phyloP scores from a whole-genome alignment of 257 asterid species.

The Fraxinus quadrangulata region DNA sequence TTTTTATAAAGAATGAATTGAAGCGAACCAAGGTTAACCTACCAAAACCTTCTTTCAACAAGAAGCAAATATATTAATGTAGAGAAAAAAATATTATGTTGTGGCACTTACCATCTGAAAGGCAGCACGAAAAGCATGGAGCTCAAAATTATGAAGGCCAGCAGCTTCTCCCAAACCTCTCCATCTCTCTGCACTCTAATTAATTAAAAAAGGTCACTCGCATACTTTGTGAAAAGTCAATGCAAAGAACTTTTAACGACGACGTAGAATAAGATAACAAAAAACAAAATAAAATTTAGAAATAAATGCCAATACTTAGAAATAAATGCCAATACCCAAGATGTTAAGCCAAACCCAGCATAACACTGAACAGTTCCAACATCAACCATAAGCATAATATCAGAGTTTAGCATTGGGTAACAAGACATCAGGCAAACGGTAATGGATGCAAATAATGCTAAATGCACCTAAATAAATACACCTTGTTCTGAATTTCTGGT shows the following conservation, averaged over 20 bases:
- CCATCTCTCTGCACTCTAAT: conserved; percentile 94
- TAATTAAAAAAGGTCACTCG: conserved; percentile 24
- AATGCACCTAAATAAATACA: conserved; percentile 1
- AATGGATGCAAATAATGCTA: conserved; percentile 3
- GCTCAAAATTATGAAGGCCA: conserved; percentile 77
- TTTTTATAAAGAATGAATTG: conserved; percentile 14
- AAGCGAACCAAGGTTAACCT: conserved; percentile 13
- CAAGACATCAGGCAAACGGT: conserved; percentile 6
- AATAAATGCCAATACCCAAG: not conserved
- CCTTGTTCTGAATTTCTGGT: conserved; percentile 16
- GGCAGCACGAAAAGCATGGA: conserved; percentile 91
- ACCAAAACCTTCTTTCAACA: conserved; percentile 4
- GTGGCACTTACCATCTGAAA: conserved; percentile 70
- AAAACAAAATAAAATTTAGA: not conserved
- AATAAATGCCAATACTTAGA: not conserved
- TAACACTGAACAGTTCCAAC: conserved; percentile 5
- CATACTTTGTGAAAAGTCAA: conserved; percentile 8
- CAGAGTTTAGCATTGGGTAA: conserved; percentile 20
- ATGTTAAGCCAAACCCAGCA: not conserved
- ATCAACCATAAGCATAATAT: conserved; percentile 14
- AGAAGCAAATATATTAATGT: conserved; percentile 5
- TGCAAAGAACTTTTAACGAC: conserved; percentile 13
- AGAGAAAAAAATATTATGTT: not conserved
- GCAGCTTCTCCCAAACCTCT: conserved; percentile 59
- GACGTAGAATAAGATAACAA: conserved; percentile 6